A percentile compares a stretch with the other conserved stretches of the same genome.
Evolutionary conservation across 352 stramenopile genomes (phyloP).

Genomic region (Pythium pyrilobum): DNA sequence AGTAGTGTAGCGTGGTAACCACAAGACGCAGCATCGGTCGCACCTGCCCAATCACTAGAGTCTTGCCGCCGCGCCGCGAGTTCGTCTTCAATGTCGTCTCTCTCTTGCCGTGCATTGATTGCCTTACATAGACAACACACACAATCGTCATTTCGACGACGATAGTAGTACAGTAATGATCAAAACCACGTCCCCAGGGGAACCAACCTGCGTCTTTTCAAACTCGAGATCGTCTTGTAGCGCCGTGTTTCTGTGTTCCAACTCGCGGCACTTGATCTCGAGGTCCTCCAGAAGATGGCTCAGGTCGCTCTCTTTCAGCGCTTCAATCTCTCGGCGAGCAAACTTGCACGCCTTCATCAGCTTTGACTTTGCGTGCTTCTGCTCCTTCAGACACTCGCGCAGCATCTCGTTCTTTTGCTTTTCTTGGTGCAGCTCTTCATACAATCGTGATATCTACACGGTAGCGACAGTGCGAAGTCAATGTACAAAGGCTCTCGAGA

Average conservation of each 20-base stretch:
- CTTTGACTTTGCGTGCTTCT: constrained; percentile 67
- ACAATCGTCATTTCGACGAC: too few relatives aligned
- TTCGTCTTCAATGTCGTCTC: constrained; percentile 13
- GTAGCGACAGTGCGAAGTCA: background rate
- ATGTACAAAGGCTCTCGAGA: background rate
- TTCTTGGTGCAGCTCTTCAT: constrained; percentile 63
- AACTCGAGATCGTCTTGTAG: constrained; percentile 31
- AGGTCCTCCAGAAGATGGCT: constrained; percentile 67
- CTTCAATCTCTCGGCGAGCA: constrained; percentile 54
- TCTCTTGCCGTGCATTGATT: constrained; percentile 13
- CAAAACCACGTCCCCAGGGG: background rate
- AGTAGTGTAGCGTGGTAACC: constrained; percentile 17
- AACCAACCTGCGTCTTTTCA: constrained; percentile 31
- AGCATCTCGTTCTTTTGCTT: constrained; percentile 71
- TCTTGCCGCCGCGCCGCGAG: constrained; percentile 13
- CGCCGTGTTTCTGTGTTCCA: constrained; percentile 46
- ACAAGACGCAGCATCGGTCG: too few relatives aligned
- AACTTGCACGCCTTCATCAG: constrained; percentile 71
- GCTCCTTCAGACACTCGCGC: constrained; percentile 51
- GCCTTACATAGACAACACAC: constrained; percentile 14
- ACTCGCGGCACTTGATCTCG: constrained; percentile 36
- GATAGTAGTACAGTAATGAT: background rate
- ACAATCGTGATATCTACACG: constrained; percentile 49
- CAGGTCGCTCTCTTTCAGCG: constrained; percentile 51
- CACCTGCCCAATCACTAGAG: constrained; percentile 16